Evolutionary conservation across 371 early-diverging fungal genomes (phyloP).

Genomic region (Chytridium lagenaria): DNA sequence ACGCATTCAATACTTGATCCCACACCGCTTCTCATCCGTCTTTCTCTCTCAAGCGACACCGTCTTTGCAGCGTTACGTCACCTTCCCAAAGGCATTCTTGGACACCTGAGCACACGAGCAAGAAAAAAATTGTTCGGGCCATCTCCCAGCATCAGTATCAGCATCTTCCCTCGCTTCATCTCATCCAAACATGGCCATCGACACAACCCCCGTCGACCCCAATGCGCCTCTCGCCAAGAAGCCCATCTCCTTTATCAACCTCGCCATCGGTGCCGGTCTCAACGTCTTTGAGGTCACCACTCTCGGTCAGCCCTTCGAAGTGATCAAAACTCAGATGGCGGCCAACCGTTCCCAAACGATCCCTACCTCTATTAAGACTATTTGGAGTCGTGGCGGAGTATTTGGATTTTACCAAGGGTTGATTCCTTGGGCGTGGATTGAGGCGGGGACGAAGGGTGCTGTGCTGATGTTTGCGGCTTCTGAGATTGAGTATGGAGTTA

Average conservation of each 20-base stretch:
- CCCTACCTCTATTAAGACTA: slow-evolving; percentile 38
- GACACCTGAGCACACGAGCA: too few relatives aligned
- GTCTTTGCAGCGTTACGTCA: too few relatives aligned
- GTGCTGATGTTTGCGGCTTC: slow-evolving; percentile 92
- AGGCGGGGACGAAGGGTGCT: slow-evolving; percentile 91
- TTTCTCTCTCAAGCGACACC: too few relatives aligned
- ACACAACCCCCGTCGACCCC: slow-evolving; percentile 43
- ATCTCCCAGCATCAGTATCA: neutral
- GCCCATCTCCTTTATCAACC: slow-evolving; percentile 48
- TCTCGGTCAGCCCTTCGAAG: slow-evolving; percentile 57
- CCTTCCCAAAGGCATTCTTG: too few relatives aligned
- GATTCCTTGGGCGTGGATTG: slow-evolving; percentile 62
- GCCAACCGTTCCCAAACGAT: slow-evolving; percentile 51
- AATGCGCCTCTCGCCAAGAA: slow-evolving; percentile 51
- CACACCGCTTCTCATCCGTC: too few relatives aligned
- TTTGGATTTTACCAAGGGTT: slow-evolving; percentile 57
- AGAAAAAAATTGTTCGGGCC: too few relatives aligned
- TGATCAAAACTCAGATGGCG: slow-evolving; percentile 58
- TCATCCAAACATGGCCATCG: slow-evolving; percentile 49
- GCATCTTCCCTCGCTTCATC: neutral
- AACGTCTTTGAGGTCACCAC: slow-evolving; percentile 47
- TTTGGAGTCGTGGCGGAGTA: slow-evolving; percentile 52
- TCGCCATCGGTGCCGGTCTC: slow-evolving; percentile 53
- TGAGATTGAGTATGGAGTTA: slow-evolving; percentile 84
- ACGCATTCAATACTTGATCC: too few relatives aligned